Conservation (phyloP, 306 rosid species). For the Acacia melanoxylon region DNA sequence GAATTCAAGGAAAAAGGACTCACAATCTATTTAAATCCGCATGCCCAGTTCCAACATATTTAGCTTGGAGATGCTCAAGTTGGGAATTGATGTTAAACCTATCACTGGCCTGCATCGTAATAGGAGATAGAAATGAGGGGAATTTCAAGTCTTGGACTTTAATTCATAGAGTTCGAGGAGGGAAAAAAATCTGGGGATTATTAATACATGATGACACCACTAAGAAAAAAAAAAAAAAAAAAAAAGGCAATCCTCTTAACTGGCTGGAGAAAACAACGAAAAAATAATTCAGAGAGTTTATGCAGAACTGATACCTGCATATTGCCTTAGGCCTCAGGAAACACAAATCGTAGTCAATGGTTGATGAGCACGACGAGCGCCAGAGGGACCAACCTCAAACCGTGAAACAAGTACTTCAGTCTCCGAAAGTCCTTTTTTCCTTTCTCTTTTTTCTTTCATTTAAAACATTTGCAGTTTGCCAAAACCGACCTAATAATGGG, state of each 20-base stretch:
- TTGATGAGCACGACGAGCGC: not conserved
- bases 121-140: not conserved
- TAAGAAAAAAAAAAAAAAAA: no score
- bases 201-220: not conserved
- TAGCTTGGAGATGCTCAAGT: slow-evolving; percentile 97
- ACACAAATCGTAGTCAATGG: not conserved
- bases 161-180: not conserved
- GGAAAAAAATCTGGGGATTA: no score
- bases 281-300: not conserved
- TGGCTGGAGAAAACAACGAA: not conserved
- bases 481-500: no score
- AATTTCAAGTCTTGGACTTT: not conserved
- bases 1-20: slow-evolving; percentile 16
- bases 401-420: no score
- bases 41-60: slow-evolving; percentile 95
- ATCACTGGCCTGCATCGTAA: slow-evolving; percentile 74
- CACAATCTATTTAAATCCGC: slow-evolving; percentile 91
- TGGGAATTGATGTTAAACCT: slow-evolving; percentile 97
- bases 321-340: not conserved
- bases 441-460: no score
- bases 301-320: slow-evolving; percentile 40
- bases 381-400: not conserved
- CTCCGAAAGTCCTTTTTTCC: no score
- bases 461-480: no score
- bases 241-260: not conserved